A percentile compares a stretch with the other conserved stretches of the same genome.
Evolutionary conservation across 2,329 filamentous ascomycete species (phyloP).

Genomic region (Fusarium sp.): DNA sequence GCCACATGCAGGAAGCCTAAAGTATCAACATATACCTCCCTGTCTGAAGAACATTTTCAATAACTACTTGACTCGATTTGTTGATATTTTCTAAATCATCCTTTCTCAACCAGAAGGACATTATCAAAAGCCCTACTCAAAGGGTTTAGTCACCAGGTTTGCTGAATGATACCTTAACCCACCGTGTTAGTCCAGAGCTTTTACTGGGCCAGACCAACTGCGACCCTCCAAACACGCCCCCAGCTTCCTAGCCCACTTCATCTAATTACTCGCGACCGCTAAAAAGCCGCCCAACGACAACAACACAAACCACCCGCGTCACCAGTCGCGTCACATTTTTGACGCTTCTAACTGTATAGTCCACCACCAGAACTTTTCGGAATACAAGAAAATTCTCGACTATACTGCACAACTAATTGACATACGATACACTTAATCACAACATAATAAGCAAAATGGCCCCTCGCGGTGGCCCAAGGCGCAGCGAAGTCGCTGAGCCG

Average conservation of each 20-base stretch:
- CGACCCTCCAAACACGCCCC: slow-evolving; percentile 33
- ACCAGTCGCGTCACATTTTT: slow-evolving; percentile 36
- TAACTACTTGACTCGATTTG: background rate
- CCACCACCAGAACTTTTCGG: slow-evolving; percentile 7
- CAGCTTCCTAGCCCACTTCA: slow-evolving; percentile 23
- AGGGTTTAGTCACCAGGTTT: background rate
- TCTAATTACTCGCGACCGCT: slow-evolving; percentile 27
- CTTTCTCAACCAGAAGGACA: background rate
- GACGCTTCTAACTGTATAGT: slow-evolving; percentile 20
- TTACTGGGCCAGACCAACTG: slow-evolving; percentile 16
- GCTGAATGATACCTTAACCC: slow-evolving; percentile 5
- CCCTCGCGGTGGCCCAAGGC: slow-evolving; percentile 46
- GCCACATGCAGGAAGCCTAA: background rate
- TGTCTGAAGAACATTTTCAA: background rate
- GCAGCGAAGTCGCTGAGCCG: slow-evolving; percentile 46
- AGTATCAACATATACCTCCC: background rate
- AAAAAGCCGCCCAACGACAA: slow-evolving; percentile 34
- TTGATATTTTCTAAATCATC: background rate
- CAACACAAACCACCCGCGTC: slow-evolving; percentile 39
- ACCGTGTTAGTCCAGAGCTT: slow-evolving; percentile 1
- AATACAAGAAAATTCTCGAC: background rate
- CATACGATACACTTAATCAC: background rate
- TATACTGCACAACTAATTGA: background rate
- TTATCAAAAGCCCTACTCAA: background rate
- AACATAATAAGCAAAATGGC: slow-evolving; percentile 46